A percentile compares a stretch with the other conserved stretches of the same genome.
Conservation (phyloP, 805 yeast genomes). For the Lipomyces mesembrius region DNA sequence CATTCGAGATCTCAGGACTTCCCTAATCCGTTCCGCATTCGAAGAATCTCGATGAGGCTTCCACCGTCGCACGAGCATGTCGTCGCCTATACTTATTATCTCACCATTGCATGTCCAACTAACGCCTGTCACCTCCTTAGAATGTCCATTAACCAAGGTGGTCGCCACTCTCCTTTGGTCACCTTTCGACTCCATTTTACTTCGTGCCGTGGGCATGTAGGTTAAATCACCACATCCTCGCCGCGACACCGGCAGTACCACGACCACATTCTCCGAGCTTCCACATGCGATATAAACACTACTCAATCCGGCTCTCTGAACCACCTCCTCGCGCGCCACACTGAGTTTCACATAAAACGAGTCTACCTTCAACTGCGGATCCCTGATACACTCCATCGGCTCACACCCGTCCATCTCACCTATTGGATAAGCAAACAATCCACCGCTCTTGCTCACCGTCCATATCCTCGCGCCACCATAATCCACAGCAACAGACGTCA, state of each 20-base stretch:
- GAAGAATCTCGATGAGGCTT: slow-evolving; percentile 10
- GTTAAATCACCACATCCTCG: not conserved
- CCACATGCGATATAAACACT: slow-evolving; percentile 29
- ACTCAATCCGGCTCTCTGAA: slow-evolving; percentile 8
- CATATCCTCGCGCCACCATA: slow-evolving; percentile 14
- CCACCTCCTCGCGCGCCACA: slow-evolving; percentile 14
- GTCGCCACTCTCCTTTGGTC: slow-evolving; percentile 10
- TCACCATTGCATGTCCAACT: slow-evolving; percentile 26
- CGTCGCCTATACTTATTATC: slow-evolving; percentile 29
- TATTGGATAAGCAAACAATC: slow-evolving; percentile 20
- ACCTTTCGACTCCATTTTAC: not conserved
- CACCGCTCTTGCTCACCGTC: slow-evolving; percentile 22
- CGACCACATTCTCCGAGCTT: slow-evolving; percentile 19
- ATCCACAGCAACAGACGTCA: slow-evolving; percentile 29
- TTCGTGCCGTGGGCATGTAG: not conserved
- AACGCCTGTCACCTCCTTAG: slow-evolving; percentile 24
- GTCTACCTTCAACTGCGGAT: slow-evolving; percentile 21
- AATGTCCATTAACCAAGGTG: slow-evolving; percentile 24
- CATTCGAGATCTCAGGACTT: not conserved
- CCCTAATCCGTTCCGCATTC: slow-evolving; percentile 14
- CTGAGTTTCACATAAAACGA: slow-evolving; percentile 29
- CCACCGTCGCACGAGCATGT: slow-evolving; percentile 29
- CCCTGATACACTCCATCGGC: slow-evolving; percentile 26
- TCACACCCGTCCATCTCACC: not conserved
- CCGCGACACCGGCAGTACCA: slow-evolving; percentile 28